Base-by-base conservation (phyloP, 179 eudicot genomes). In the Camellia oleifera region DNA sequence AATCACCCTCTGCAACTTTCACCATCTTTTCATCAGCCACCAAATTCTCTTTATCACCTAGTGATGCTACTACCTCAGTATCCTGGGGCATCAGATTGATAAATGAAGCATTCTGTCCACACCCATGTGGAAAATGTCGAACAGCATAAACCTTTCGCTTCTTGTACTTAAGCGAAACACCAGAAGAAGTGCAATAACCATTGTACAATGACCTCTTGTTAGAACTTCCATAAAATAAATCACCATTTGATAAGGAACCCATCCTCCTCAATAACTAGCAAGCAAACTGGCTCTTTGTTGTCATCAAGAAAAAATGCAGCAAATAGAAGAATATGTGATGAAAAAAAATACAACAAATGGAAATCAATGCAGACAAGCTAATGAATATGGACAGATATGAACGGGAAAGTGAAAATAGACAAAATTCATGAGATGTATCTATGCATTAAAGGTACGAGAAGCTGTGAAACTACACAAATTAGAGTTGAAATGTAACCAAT, bases 51-150 rank as follows among this genome's bases (percentile, higher is more conserved):
- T 78, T 74, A 68, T 48, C 72, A 52, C 53, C 69, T 50, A 53
- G 53, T 76, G 77, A 42, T n/a, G 32, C 75, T 48, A 77, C 76
- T 40, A 76, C 76, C 68, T 23, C 62, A 78, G 74, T 1, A 80
- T 81, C 79, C 68, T 66, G 50, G 9, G 74, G 56, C 13, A 42
- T 66, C 72, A n/a, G 14, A 73, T 63, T 64, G 26, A 85, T 3
- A 0, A 2, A 65, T 42, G 23, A 32, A 57, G 84, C 80, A 85
- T 78, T 74, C 40, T 79, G 85, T 62, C 93, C 93, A 81, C 93
- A 88, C 5, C 86, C 86, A 13, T 84, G 92, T 69, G 98, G 95
- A 64, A 92, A 91, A 83, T 87, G 90, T 67, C 92, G 87, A 77
- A 82, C 72, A 11, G 97, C 92, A 57, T 89, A 92, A 65, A 90